Evolutionary conservation across 164 flowering plant genomes (phyloP), one percentile per base, ranked within the genome.

Genomic region (Stephania cephalantha): DNA sequence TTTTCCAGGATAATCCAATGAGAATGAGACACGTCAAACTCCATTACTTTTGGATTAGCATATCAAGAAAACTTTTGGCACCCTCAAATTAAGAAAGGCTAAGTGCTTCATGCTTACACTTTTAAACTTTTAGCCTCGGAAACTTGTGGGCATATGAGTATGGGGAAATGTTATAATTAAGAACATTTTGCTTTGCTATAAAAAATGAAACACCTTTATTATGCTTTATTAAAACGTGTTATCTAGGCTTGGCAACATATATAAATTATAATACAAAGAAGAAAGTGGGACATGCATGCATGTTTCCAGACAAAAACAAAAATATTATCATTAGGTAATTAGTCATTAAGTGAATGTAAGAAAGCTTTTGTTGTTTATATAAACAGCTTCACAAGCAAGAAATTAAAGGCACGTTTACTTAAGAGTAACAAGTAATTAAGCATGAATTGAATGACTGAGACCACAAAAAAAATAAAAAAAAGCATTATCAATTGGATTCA

Each of bases 131-230:
- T 48, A 48, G 53, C 53, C 2, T 48, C 9, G 55, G 55, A 50
- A 50, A 50, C 55, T 50, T 50, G 55, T 18, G 66, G 66, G 66
- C 6, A 63, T 63, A 0, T 13, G 7, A 20, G 29, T 20, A 63
- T 63, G 66, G 66, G 66, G 5, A 63, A 3, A 22, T 7, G 66
- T 7, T 63, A 22, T 63, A 22, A 25, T 25, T 25, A 25, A 25
- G 68, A 65, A 65, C 35, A 42, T 65, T 65, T 65, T 65, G 68
- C 68, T 25, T 65, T 65, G 29, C 29, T 7, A 65, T 29, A 65
- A 5, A 65, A 58, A 58, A 58, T 58, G 64, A 18, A 58, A 50
- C 20, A 58, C 64, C 64, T 58, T 58, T 50, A 50, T 9, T 50
- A 50, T 50, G 15, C 55, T 50, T 50, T 9, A 50, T 50, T 50